phyloP scores from a whole-genome alignment of 768 basidiomycete species.

The Phallus indusiatus region DNA sequence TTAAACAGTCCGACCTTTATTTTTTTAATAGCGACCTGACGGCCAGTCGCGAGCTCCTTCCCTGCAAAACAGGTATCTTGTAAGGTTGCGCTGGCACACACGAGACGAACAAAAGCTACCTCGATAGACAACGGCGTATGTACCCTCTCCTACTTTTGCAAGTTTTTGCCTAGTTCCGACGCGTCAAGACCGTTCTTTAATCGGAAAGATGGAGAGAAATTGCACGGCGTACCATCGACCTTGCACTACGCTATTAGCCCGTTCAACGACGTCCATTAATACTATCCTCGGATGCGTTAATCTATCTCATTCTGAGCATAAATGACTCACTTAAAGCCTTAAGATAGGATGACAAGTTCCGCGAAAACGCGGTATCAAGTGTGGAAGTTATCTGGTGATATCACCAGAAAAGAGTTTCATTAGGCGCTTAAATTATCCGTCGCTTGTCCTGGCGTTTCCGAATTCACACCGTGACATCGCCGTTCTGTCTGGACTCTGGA shows the following conservation, averaged over 20 bases:
- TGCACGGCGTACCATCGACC: constrained; percentile 42
- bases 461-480: background rate
- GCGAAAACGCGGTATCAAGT: background rate
- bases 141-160: constrained; percentile 81
- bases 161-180: constrained; percentile 54
- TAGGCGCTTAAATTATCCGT: background rate
- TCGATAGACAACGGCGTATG: constrained; percentile 93
- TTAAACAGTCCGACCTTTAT: constrained; percentile 95
- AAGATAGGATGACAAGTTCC: background rate
- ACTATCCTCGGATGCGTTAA: background rate
- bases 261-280: constrained; percentile 74
- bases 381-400: background rate
- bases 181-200: too few species aligned
- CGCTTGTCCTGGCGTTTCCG: too few species aligned
- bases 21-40: constrained; percentile 96
- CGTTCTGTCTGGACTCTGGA: background rate
- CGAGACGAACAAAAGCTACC: constrained; percentile 37
- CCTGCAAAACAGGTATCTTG: constrained; percentile 33
- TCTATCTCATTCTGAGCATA: background rate
- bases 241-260: constrained; percentile 64
- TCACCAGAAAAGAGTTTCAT: background rate
- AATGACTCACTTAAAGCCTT: background rate
- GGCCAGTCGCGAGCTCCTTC: constrained; percentile 59
- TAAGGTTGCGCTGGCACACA: background rate
- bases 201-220: background rate